phyloP scores from a whole-genome alignment of 495 filamentous ascomycete species.

The Neurospora sp. region DNA sequence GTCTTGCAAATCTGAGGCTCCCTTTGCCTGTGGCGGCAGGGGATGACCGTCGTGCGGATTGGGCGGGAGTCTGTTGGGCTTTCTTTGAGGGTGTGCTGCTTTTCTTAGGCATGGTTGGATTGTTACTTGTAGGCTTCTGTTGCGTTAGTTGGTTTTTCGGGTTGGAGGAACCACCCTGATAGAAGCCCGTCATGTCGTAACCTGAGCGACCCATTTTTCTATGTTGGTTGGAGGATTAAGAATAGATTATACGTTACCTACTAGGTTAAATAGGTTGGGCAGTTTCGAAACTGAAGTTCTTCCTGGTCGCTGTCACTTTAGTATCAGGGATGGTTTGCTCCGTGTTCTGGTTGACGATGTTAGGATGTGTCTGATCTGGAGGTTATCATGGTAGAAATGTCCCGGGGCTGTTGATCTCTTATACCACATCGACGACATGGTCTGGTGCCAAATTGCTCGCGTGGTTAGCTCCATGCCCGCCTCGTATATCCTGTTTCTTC shows the following conservation, averaged over 20 bases:
- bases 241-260: not conserved
- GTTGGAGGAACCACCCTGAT: not conserved
- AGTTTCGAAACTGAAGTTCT: not conserved
- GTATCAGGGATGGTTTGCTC: not conserved
- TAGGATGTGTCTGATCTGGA: not conserved
- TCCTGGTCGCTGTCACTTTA: not conserved
- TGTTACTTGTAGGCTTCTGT: not conserved
- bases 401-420: not conserved
- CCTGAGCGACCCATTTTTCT: not conserved
- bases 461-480: not conserved
- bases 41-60: not conserved
- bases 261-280: not conserved
- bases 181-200: not conserved
- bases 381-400: not conserved
- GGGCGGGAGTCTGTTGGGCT: not conserved
- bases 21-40: not conserved
- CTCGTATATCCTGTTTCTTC: not conserved
- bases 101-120: not conserved
- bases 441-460: not conserved
- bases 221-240: not conserved
- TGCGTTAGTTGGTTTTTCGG: not conserved
- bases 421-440: not conserved
- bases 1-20: not conserved
- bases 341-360: not conserved
- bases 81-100: not conserved